Base-by-base conservation (phyloP, 208 protist genomes). In the Acanthamoeba healyi region DNA sequence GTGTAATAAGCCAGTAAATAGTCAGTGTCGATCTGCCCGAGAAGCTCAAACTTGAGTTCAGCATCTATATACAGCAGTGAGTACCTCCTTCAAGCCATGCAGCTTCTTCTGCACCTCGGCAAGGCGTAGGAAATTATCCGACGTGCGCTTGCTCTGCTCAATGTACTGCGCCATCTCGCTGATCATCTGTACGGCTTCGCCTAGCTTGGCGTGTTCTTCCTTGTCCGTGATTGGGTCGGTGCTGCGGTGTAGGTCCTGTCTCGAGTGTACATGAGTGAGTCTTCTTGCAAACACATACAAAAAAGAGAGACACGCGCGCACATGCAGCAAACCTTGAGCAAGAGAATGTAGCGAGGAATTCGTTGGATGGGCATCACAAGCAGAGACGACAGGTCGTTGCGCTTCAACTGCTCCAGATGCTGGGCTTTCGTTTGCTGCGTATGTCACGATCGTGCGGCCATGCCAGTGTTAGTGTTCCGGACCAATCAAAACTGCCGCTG, bases 151-250 rank as follows among this genome's bases (percentile, higher is more conserved):
- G 58, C 56, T 92, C 61, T 92, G 86, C 2, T 92, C 86, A 2
- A 92, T 74, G 44, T 92, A 92, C 86, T 92, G 86, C 40, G 86
- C 86, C 46, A 92, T 9, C 26, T 92, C 86, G 56, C 86, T 92
- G 22, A 92, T 54, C 54, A 77, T 34, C 5, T 32, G 54, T 12
- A 92, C 86, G 2, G 86, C 86, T 44, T 92, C 86, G 24, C 86
- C 56, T 22, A 92, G 56, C 36, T 92, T 92, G 22, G 24, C 12
- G 29, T 77, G 61, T 56, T 92, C 86, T 17, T 67, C 86, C 4
- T 70, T 49, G 22, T 74, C 86, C 32, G 14, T 26, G 36, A n/a
- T n/a, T 22, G 70, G 36, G n/a, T 79, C 86, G 19, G 86, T 77
- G 56, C 24, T 92, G 32, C 86, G 51, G 15, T 92, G 86, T 26